Evolutionary conservation across 331 rosid species (phyloP).

Genomic region (Rosa hybrid): DNA sequence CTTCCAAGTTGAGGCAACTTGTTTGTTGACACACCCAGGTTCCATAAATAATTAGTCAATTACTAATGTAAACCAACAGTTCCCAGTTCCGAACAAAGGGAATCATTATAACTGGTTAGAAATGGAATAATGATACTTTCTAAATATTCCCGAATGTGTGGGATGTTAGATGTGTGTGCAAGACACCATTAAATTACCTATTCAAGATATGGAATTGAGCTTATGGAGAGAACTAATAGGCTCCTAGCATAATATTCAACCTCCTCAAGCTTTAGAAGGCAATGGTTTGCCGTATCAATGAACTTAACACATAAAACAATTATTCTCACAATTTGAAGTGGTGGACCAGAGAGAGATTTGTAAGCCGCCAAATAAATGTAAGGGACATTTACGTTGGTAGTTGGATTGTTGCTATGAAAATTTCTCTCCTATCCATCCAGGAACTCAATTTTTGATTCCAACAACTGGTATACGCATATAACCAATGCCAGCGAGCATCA

Average conservation of each 20-base stretch:
- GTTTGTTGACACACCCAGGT: not conserved
- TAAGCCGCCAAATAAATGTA: not conserved
- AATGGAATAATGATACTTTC: not conserved
- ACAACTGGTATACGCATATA: not conserved
- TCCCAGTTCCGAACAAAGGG: not conserved
- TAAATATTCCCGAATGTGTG: not conserved
- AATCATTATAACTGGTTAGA: not conserved
- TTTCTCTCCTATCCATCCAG: not conserved
- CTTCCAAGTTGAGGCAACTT: not conserved
- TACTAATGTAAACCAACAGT: not conserved
- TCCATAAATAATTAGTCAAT: not conserved
- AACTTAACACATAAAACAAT: not conserved
- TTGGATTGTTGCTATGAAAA: not conserved
- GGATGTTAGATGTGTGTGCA: not conserved
- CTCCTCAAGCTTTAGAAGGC: constrained; percentile 6
- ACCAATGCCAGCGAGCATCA: not conserved
- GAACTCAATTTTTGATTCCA: not conserved
- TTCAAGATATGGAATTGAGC: not conserved
- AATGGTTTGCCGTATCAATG: not conserved
- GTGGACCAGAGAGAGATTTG: not conserved
- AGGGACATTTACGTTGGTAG: not conserved
- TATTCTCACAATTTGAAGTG: not conserved
- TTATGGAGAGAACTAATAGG: not conserved
- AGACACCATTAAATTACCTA: not conserved
- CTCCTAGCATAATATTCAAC: not conserved